A percentile compares a stretch with the other conserved stretches of the same genome.
Conservation (phyloP, 208 protist genomes). For the Endotrypanum monterogeii region DNA sequence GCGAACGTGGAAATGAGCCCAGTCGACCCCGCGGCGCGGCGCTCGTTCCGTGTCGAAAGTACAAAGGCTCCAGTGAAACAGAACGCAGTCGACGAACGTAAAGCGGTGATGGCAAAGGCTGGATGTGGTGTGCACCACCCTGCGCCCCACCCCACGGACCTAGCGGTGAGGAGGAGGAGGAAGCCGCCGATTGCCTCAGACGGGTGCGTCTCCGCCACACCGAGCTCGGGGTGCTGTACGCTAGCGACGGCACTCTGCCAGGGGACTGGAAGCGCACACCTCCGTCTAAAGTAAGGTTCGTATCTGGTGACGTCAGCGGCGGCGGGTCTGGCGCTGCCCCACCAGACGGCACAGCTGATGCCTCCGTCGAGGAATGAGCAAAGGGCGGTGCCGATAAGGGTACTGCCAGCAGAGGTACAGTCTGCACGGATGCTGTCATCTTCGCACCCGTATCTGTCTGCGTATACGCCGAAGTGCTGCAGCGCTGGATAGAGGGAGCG, state of each 20-base stretch:
- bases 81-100: slow-evolving; percentile 23
- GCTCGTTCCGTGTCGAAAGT: neutral
- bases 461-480: slow-evolving; percentile 28
- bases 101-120: slow-evolving; percentile 21
- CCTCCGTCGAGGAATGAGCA: neutral
- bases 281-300: slow-evolving; percentile 11
- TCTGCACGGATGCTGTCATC: slow-evolving; percentile 12
- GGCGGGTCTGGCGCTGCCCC: neutral
- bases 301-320: slow-evolving; percentile 1
- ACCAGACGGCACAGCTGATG: neutral
- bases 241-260: slow-evolving; percentile 30
- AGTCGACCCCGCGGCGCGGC: neutral
- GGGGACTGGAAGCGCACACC: slow-evolving; percentile 31
- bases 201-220: slow-evolving; percentile 12
- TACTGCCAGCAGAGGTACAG: neutral
- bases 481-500: slow-evolving; percentile 8
- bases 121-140: neutral
- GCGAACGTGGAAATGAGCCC: neutral
- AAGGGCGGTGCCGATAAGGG: neutral
- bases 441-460: slow-evolving; percentile 25
- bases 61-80: slow-evolving; percentile 2
- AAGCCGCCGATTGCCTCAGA: slow-evolving; percentile 6
- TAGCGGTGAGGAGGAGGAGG: neutral
- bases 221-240: slow-evolving; percentile 34
- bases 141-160: neutral